Evolutionary conservation across 495 filamentous ascomycete species (phyloP), one percentile per base, ranked within the genome.

Genomic region (Xylaria intraflava): DNA sequence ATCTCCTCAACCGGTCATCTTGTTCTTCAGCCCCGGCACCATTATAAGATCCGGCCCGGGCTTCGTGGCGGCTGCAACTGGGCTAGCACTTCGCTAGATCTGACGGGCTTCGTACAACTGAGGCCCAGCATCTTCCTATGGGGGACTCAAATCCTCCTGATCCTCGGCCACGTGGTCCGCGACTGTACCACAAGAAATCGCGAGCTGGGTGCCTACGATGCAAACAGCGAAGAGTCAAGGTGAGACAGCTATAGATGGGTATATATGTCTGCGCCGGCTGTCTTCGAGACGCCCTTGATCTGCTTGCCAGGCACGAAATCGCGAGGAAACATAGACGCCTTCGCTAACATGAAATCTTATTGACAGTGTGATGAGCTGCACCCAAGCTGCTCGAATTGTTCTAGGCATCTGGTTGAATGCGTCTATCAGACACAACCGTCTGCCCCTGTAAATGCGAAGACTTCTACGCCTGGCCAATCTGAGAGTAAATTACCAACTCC

Each of bases 361-460:
- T 40, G 31, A 16, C 36, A 73, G 71, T 73, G 71, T 59, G 67
- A 73, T 40, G 71, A 73, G 39, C 29, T 49, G 31, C 66, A 63
- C 20, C 71, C 71, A 2, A 62, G 59, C 23, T 72, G 71, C 30
- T 59, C 64, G 19, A 63, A 58, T n/a, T 73, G 71, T 56, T 66
- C 61, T 17, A 70, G 68, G 38, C 65, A 73, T 56, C 46, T 57
- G 40, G 67, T 73, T 2, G 52, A 65, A 27, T 73, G 71, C 42
- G 53, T 62, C 11, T 73, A 73, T 51, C 53, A 35, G 53, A 58
- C 23, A n/a, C 50, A 42, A 31, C 12, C 11, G 45, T 23, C 27
- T 14, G 29, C 14, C 41, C 36, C 24, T 12, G 20, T 38, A 47
- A 31, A 11, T 41, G 35, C 20, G 42, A 47, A 55, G 26, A 17